Evolutionary conservation across 2,329 filamentous ascomycete species (phyloP).

Genomic region (Fusarium praegraminearum): DNA sequence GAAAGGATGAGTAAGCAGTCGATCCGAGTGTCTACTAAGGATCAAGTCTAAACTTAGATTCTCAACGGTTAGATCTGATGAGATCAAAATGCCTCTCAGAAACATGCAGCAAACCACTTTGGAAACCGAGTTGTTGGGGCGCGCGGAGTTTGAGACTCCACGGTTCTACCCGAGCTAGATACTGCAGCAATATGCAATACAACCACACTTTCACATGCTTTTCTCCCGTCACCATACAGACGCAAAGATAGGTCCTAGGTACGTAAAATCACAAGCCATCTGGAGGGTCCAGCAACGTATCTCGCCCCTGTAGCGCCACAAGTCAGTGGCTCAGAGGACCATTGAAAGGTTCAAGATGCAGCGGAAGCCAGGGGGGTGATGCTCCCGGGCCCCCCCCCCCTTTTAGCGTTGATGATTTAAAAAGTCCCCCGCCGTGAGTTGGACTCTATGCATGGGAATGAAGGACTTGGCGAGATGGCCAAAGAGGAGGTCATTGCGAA

Average conservation of each 20-base stretch:
- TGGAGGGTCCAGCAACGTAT: conserved; percentile 11
- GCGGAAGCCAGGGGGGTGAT: conserved; percentile 23
- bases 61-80: conserved; percentile 43
- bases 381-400: conserved; percentile 20
- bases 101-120: conserved; percentile 5
- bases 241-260: conserved; percentile 2
- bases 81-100: conserved; percentile 24
- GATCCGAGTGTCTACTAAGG: background rate
- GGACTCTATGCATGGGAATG: conserved; percentile 19
- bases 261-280: conserved; percentile 21
- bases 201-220: conserved; percentile 47
- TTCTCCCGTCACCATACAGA: background rate
- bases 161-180: conserved; percentile 37
- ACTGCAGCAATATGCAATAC: conserved; percentile 41
- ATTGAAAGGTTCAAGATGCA: conserved; percentile 32
- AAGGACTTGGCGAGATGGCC: conserved; percentile 30
- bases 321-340: conserved; percentile 25
- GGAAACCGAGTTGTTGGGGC: conserved; percentile 42
- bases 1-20: conserved; percentile 29
- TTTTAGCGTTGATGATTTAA: conserved; percentile 28
- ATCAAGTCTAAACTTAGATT: conserved; percentile 9
- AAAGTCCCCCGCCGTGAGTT: conserved; percentile 29
- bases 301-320: conserved; percentile 38
- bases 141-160: conserved; percentile 15
- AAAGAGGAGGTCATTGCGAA: conserved; percentile 27